phyloP scores from a whole-genome alignment of 257 asterid species.

The Haberlea rhodopensis region DNA sequence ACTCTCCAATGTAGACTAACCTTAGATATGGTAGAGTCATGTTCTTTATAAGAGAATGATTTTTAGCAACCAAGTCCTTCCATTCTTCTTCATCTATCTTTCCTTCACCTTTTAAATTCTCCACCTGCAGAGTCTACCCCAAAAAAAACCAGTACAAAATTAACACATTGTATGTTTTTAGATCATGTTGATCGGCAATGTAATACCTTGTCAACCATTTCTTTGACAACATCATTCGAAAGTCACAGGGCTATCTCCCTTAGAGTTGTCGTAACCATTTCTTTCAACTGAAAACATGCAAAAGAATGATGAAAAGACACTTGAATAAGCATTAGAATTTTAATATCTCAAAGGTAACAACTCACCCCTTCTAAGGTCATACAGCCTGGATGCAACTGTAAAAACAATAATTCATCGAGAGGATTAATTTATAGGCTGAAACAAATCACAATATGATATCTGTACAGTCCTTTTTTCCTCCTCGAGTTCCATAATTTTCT shows the following conservation, averaged over 20 bases:
- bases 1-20: conserved; percentile 32
- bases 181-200: background rate
- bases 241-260: conserved; percentile 45
- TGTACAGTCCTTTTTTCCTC: too few relatives aligned
- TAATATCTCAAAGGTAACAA: conserved; percentile 14
- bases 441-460: too few relatives aligned
- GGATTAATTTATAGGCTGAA: too few relatives aligned
- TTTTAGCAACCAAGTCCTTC: conserved; percentile 66
- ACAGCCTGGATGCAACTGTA: conserved; percentile 63
- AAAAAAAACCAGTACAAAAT: background rate
- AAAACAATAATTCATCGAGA: conserved; percentile 1
- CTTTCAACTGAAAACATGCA: conserved; percentile 44
- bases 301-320: background rate
- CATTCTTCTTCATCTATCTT: conserved; percentile 85
- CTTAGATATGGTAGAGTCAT: conserved; percentile 86
- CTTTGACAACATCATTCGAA: conserved; percentile 51
- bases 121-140: conserved; percentile 55
- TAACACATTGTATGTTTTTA: background rate
- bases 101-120: conserved; percentile 69
- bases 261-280: conserved; percentile 63
- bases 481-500: too few relatives aligned
- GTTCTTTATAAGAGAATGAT: conserved; percentile 82
- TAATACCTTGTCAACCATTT: conserved; percentile 62
- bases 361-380: conserved; percentile 62
- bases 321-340: background rate